Conservation (phyloP, 2,329 filamentous ascomycete genomes). For the Ophiostoma sp. region DNA sequence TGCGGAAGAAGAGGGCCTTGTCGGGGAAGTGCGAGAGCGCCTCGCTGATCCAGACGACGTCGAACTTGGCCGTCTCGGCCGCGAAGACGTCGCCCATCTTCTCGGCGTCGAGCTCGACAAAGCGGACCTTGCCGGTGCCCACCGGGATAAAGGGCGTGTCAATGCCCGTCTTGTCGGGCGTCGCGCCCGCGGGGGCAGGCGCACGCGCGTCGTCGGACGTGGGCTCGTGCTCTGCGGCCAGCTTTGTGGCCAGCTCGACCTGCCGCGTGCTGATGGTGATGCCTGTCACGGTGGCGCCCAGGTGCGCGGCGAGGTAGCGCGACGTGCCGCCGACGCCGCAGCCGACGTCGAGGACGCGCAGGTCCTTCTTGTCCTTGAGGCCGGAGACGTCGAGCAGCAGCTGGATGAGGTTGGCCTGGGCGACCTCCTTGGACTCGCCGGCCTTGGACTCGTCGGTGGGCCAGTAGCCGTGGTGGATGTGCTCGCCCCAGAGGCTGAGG, state of each 20-base stretch:
- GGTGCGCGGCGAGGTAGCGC: slow-evolving; percentile 48
- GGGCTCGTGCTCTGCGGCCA: slow-evolving; percentile 37
- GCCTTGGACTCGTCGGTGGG: slow-evolving; percentile 41
- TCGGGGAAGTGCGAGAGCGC: slow-evolving; percentile 56
- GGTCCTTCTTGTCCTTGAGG: slow-evolving; percentile 28
- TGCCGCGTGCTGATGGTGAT: slow-evolving; percentile 56
- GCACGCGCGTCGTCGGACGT: not conserved
- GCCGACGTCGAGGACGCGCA: slow-evolving; percentile 52
- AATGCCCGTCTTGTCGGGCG: not conserved
- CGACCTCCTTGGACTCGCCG: slow-evolving; percentile 51
- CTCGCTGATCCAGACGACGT: slow-evolving; percentile 58
- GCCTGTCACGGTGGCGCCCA: slow-evolving; percentile 50
- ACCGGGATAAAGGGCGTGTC: slow-evolving; percentile 34
- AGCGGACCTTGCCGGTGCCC: slow-evolving; percentile 45
- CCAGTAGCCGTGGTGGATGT: slow-evolving; percentile 61
- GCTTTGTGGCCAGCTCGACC: slow-evolving; percentile 51
- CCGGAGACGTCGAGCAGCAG: slow-evolving; percentile 48
- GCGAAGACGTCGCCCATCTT: slow-evolving; percentile 52
- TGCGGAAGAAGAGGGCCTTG: slow-evolving; percentile 54
- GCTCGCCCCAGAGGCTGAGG: slow-evolving; percentile 56
- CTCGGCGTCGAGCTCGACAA: slow-evolving; percentile 56
- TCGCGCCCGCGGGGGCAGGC: not conserved
- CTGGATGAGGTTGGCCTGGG: slow-evolving; percentile 52
- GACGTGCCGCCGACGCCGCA: slow-evolving; percentile 57
- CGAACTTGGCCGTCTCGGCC: slow-evolving; percentile 38